These are phyloP conservation scores for Didymella segeticola DNA, from an alignment of 2,329 filamentous ascomycete species.

Conservation along the genomic window DNA sequence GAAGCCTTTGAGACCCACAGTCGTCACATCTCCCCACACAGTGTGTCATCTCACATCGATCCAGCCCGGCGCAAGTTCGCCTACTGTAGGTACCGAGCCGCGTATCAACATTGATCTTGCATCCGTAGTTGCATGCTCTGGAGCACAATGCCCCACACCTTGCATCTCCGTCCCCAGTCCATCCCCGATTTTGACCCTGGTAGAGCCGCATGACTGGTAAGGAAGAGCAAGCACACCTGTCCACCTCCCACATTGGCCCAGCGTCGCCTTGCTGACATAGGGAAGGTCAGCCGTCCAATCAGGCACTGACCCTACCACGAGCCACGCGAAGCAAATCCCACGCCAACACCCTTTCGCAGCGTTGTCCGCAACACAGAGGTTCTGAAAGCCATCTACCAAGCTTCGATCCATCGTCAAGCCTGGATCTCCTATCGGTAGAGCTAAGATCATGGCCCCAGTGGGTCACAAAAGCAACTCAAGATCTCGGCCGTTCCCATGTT, in stretches of 20 bases:
- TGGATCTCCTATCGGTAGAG: constrained; percentile 7
- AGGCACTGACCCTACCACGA: neutral
- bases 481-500: neutral
- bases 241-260: neutral
- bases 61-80: constrained; percentile 10
- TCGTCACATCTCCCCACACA: neutral
- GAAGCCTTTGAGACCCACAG: neutral
- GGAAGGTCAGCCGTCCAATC: neutral
- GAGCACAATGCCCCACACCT: constrained; percentile 5
- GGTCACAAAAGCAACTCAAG: neutral
- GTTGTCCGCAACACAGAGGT: neutral
- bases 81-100: neutral
- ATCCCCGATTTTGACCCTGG: neutral
- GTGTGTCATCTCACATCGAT: neutral
- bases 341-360: neutral
- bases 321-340: neutral
- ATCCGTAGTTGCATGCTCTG: neutral
- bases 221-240: neutral
- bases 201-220: neutral
- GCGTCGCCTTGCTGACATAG: neutral
- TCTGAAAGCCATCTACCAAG: neutral
- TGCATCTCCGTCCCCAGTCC: neutral
- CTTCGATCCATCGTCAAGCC: constrained; percentile 9
- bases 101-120: constrained; percentile 1
- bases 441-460: constrained; percentile 3